Evolutionary conservation across 768 basidiomycete genomes (phyloP), one percentile per base, ranked within the genome.

Genomic region (Paxillus ammoniavirescens): DNA sequence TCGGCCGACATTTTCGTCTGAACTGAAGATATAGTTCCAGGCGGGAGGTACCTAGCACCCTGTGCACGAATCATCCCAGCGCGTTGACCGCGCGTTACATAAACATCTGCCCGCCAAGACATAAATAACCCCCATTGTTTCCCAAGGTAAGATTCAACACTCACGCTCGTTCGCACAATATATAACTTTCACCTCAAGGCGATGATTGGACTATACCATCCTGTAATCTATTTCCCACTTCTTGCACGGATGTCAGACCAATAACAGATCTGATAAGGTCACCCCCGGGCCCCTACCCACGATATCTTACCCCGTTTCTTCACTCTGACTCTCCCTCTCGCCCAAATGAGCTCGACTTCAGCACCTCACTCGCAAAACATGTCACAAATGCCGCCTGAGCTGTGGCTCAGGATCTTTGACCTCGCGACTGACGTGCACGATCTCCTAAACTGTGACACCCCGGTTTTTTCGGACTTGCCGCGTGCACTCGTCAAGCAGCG

Each of bases 321-420:
- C n/a, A 28, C 17, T 40, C 31, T 33, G 15, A 35, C 2, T 31
- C 15, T 10, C 23, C 21, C 12, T 17, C 14, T n/a, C 36, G 41
- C 21, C 42, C 33, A 53, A 18, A 68, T 65, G 61, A 47, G 53
- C 12, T 49, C 48, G 7, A 18, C 40, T 42, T 42, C 31, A 17
- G 26, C 42, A 18, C 36, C 49, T 47, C 28, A 38, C 2, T 12
- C 26, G 13, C 55, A 37, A 13, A 35, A 36, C 1, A n/a, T 49
- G n/a, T 45, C 49, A 8, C 49, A 15, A 10, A 55, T 69, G 12
- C 66, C 66, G 28, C 65, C 68, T 17, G 68, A 68, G 54, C 49
- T 69, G 38, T 69, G 68, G 68, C 56, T 65, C 15, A 60, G 42
- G 40, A 58, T 69, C 30, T 69, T 69, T 45, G 15, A 33, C 33